phyloP scores from a whole-genome alignment of 2,329 filamentous ascomycete species.

The Catunica adiposa region DNA sequence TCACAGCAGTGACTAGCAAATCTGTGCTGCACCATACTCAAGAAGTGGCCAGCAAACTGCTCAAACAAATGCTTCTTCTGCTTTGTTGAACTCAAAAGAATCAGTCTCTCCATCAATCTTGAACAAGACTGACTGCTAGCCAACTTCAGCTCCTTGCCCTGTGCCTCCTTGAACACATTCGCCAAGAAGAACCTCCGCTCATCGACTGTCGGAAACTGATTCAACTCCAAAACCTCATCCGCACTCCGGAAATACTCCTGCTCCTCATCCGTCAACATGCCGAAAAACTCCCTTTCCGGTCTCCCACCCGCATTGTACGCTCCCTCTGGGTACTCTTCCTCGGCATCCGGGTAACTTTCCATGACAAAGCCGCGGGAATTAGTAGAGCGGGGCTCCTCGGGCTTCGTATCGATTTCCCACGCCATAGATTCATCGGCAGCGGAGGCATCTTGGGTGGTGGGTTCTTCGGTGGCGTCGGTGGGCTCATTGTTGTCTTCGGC shows the following conservation, averaged over 20 bases:
- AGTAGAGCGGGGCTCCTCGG: background rate
- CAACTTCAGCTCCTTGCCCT: conserved; percentile 88
- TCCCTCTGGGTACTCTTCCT: conserved; percentile 15
- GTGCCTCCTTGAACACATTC: conserved; percentile 72
- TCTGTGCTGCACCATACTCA: conserved; percentile 80
- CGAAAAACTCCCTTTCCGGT: conserved; percentile 65
- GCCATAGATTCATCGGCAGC: conserved; percentile 7
- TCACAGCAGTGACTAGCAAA: conserved; percentile 98
- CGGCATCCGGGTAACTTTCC: conserved; percentile 2
- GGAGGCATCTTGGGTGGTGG: background rate
- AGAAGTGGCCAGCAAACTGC: conserved; percentile 72
- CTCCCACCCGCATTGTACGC: conserved; percentile 15
- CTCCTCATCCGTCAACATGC: conserved; percentile 80
- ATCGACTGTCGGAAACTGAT: conserved; percentile 67
- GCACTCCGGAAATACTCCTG: conserved; percentile 89
- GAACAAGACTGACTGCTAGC: conserved; percentile 94
- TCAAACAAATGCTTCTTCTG: conserved; percentile 81
- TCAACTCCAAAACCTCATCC: conserved; percentile 76
- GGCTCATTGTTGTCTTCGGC: conserved; percentile 15
- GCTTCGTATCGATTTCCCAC: conserved; percentile 12
- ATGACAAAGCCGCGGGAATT: background rate
- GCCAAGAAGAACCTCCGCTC: conserved; percentile 56
- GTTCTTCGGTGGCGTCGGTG: background rate
- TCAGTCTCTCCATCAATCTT: conserved; percentile 76
- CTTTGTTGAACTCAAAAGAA: conserved; percentile 56